Conservation (phyloP, 805 yeast species). For the Clavispora vitiphila region DNA sequence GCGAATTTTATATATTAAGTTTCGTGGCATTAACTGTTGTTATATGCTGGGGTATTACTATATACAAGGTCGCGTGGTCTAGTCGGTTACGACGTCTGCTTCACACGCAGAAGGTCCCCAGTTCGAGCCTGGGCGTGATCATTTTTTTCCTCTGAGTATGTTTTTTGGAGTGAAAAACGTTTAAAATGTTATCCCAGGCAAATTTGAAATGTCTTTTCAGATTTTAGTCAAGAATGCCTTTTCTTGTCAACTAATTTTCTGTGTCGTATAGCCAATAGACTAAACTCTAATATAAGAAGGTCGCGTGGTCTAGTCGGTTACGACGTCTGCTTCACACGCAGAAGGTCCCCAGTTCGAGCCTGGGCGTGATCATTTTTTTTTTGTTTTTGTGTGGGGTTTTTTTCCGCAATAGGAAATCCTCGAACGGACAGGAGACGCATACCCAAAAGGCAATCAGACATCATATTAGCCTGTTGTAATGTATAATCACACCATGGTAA, state of each 20-base stretch:
- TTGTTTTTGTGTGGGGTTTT: neutral
- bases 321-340: slow-evolving; percentile 20
- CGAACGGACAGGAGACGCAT: no score
- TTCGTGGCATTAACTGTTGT: no score
- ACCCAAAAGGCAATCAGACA: no score
- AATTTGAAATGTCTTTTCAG: no score
- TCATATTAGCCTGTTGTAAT: no score
- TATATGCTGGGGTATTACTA: no score
- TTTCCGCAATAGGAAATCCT: neutral
- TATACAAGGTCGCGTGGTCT: slow-evolving; percentile 18
- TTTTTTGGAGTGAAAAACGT: neutral
- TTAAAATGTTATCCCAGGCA: no score
- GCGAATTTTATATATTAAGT: no score
- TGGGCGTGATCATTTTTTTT: slow-evolving; percentile 15
- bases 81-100: slow-evolving; percentile 20
- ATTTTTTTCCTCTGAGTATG: slow-evolving; percentile 8
- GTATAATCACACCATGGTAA: no score
- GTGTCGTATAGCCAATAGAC: no score
- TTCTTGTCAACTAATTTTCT: no score
- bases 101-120: slow-evolving; percentile 22
- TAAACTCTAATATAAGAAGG: neutral
- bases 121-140: slow-evolving; percentile 21
- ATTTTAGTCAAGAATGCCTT: no score
- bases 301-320: slow-evolving; percentile 9
- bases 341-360: slow-evolving; percentile 21